These are phyloP conservation scores for Neurospora cerealis DNA, from an alignment of 495 filamentous ascomycete genomes.

Conservation along the genomic window DNA sequence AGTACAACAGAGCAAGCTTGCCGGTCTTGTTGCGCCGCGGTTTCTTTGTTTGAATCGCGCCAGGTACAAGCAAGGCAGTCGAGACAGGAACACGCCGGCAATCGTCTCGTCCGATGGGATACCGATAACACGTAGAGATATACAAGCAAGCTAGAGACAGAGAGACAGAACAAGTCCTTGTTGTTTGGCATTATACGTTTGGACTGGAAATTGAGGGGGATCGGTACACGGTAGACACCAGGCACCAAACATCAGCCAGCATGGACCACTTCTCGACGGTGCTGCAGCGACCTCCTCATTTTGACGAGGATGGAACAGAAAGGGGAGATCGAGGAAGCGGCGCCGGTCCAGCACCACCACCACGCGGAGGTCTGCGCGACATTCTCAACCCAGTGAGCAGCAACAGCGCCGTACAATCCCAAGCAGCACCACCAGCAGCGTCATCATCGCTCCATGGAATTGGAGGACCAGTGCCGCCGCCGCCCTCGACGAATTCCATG, in stretches of 20 bases:
- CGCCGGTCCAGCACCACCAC: not conserved
- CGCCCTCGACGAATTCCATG: not conserved
- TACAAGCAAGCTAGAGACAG: slow-evolving; percentile 2
- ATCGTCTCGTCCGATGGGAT: not conserved
- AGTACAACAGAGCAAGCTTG: not conserved
- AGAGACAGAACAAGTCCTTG: not conserved
- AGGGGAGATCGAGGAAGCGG: slow-evolving; percentile 15
- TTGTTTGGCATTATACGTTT: slow-evolving; percentile 2
- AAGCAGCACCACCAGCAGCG: slow-evolving; percentile 6
- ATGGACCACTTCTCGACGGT: slow-evolving; percentile 40
- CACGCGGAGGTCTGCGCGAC: slow-evolving; percentile 25
- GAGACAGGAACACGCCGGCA: not conserved
- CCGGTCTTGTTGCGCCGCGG: not conserved
- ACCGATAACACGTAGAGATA: not conserved
- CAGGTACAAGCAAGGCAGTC: not conserved
- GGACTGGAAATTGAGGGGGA: slow-evolving; percentile 11
- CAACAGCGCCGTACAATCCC: slow-evolving; percentile 8
- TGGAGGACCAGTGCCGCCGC: not conserved
- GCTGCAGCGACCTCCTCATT: slow-evolving; percentile 32
- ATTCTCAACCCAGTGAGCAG: slow-evolving; percentile 27
- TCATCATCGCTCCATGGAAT: slow-evolving; percentile 15
- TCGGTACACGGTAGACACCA: not conserved
- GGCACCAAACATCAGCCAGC: not conserved
- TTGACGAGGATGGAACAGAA: slow-evolving; percentile 30
- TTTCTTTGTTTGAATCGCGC: not conserved